Conservation (phyloP, 108 stramenopile species). For the Phaeodactylum tricornutum region DNA sequence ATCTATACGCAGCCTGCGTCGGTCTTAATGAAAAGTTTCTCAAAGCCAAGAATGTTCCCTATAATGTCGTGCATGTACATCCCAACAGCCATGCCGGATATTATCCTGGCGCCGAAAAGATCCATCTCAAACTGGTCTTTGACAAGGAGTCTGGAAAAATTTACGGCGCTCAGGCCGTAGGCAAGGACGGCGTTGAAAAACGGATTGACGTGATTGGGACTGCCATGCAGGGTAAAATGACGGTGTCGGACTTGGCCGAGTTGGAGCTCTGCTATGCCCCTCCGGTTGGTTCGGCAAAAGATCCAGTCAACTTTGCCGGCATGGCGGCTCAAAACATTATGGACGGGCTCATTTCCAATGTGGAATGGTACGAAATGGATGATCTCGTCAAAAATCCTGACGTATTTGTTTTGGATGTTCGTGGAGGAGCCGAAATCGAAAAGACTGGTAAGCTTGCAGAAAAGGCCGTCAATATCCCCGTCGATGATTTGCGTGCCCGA, state of each 20-base stretch:
- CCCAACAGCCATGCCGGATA: constrained; percentile 57
- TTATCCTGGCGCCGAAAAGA: constrained; percentile 45
- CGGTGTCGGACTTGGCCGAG: constrained; percentile 45
- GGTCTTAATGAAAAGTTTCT: constrained; percentile 66
- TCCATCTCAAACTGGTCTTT: constrained; percentile 55
- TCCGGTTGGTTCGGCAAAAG: constrained; percentile 57
- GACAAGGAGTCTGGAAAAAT: constrained; percentile 39
- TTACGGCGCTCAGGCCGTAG: constrained; percentile 57
- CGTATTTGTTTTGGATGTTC: constrained; percentile 41
- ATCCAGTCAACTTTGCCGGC: constrained; percentile 62
- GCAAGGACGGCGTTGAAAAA: constrained; percentile 62
- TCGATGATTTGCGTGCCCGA: constrained; percentile 34
- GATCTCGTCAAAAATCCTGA: constrained; percentile 16
- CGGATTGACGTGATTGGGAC: constrained; percentile 64
- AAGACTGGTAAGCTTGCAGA: constrained; percentile 28
- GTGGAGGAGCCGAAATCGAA: constrained; percentile 37
- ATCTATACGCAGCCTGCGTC: constrained; percentile 45
- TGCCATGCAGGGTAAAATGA: constrained; percentile 50
- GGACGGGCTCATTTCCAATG: constrained; percentile 48
- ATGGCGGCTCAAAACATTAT: constrained; percentile 57
- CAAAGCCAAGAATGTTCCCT: constrained; percentile 26
- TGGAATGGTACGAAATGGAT: constrained; percentile 52
- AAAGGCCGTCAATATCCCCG: constrained; percentile 43
- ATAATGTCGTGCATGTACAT: constrained; percentile 42
- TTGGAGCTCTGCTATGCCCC: constrained; percentile 65